Evolutionary conservation across 345 rosid species (phyloP).

Genomic region (Syzygium oleosum): DNA sequence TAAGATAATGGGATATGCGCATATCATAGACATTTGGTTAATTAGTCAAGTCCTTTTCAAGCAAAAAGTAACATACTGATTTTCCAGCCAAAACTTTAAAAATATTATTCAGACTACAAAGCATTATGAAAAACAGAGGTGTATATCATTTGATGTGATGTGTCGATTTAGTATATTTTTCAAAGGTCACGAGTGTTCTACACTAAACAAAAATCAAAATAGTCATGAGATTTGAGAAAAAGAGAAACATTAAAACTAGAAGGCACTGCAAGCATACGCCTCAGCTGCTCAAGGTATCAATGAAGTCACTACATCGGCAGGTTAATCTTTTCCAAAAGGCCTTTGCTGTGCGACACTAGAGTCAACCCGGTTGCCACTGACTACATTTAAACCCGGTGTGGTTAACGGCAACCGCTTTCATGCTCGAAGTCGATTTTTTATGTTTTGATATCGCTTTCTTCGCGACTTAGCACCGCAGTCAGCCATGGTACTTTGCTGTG

Average conservation of each 20-base stretch:
- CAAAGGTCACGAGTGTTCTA: neutral
- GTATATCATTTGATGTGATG: neutral
- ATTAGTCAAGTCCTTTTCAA: neutral
- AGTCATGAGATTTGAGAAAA: neutral
- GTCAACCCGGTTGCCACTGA: neutral
- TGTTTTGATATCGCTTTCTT: neutral
- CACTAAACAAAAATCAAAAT: neutral
- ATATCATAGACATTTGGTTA: neutral
- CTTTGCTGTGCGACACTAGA: neutral
- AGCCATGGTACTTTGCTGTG: neutral
- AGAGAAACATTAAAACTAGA: neutral
- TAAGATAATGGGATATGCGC: neutral
- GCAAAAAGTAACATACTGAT: neutral
- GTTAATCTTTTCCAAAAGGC: neutral
- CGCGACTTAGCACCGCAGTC: neutral
- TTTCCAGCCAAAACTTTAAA: neutral
- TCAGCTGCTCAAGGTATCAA: neutral
- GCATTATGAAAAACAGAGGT: neutral
- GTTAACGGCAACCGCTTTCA: neutral
- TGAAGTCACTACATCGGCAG: neutral
- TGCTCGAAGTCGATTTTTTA: neutral
- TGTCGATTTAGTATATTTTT: neutral
- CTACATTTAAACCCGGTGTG: neutral
- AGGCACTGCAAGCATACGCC: neutral
- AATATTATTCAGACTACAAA: neutral